Conservation (phyloP, 2,329 filamentous ascomycete species). For the Penicillium janthinellum region DNA sequence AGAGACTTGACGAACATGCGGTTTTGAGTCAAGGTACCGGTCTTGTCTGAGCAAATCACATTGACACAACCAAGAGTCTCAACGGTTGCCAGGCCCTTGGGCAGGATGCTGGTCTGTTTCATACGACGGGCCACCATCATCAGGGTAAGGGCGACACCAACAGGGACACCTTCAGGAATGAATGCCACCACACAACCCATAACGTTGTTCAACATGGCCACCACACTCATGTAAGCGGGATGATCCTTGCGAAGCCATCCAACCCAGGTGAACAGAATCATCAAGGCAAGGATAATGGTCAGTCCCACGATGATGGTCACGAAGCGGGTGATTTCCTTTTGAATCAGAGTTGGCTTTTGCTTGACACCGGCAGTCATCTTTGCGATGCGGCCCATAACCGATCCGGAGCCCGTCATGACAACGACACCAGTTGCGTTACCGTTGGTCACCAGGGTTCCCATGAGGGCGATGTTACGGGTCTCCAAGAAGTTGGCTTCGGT, state of each 20-base stretch:
- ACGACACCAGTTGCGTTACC: conserved; percentile 69
- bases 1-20: conserved; percentile 64
- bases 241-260: conserved; percentile 68
- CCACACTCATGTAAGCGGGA: conserved; percentile 70
- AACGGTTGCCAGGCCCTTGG: conserved; percentile 77
- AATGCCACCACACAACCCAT: conserved; percentile 75
- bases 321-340: conserved; percentile 73
- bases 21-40: conserved; percentile 63
- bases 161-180: conserved; percentile 75
- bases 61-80: conserved; percentile 76
- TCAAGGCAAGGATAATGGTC: conserved; percentile 64
- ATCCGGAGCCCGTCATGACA: conserved; percentile 69
- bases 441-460: conserved; percentile 75
- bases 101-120: conserved; percentile 73
- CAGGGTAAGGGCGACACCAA: conserved; percentile 69
- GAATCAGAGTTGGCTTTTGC: conserved; percentile 67
- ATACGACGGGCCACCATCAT: conserved; percentile 78
- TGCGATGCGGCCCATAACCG: conserved; percentile 76
- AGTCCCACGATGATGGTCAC: conserved; percentile 69
- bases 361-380: conserved; percentile 72
- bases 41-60: conserved; percentile 78
- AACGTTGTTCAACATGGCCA: conserved; percentile 70
- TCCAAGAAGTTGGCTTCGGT: conserved; percentile 76
- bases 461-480: conserved; percentile 73
- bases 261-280: conserved; percentile 58